Evolutionary conservation across 2,329 filamentous ascomycete species (phyloP).

Genomic region (Phaeosphaeriaceae sp.): DNA sequence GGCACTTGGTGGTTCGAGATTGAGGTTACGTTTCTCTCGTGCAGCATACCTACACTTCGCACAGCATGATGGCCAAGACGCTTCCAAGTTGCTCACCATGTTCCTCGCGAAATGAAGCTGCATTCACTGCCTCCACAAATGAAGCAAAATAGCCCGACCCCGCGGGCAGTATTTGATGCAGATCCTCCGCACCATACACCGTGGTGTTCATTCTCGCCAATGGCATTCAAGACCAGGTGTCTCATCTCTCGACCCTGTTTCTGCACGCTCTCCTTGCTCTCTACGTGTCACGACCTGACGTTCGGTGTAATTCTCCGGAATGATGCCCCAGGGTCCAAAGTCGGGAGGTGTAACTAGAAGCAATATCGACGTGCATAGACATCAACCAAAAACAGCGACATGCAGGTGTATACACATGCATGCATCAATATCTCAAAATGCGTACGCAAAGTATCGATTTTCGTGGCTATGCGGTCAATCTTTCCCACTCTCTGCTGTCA

Average conservation of each 20-base stretch:
- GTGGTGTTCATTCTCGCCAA: neutral
- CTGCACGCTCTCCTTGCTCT: neutral
- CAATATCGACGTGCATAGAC: neutral
- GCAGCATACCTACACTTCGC: neutral
- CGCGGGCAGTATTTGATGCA: neutral
- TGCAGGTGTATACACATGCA: neutral
- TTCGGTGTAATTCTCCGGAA: neutral
- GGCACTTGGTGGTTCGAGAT: neutral
- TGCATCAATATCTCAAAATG: neutral
- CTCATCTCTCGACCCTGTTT: neutral
- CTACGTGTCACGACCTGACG: neutral
- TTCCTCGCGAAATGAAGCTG: neutral
- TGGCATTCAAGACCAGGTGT: neutral
- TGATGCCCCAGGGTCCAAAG: neutral
- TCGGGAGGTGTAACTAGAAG: neutral
- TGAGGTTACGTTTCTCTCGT: neutral
- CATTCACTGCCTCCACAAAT: neutral
- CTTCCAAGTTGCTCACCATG: neutral
- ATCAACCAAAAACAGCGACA: neutral
- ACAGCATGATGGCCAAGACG: neutral
- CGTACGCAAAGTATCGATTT: neutral
- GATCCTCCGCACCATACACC: neutral
- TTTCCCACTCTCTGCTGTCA: neutral
- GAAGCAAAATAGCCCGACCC: neutral
- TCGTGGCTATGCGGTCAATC: neutral